Base-by-base conservation (phyloP, 116 monocot species). In the Dioscorea cayenensis region DNA sequence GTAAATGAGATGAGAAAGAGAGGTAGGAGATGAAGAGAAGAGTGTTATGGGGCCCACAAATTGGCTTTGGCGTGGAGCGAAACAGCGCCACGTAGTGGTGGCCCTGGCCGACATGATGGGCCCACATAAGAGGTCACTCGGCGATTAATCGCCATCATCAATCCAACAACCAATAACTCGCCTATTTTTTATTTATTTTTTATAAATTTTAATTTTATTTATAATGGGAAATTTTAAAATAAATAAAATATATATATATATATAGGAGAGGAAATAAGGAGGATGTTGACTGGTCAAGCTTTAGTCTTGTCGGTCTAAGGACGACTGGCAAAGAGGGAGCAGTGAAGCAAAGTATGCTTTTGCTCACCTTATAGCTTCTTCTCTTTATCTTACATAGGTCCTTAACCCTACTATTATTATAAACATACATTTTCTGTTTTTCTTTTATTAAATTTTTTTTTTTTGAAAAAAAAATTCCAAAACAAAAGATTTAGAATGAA, bases 71-170 rank as follows among this genome's bases (percentile, higher is more conserved):
- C 32, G 32, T 65, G 65, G 62, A 62, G 62, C 62, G 62, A 21
- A 62, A 62, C 62, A 62, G 25, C 27, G 62, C 11, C 62, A 43
- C 43, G 43, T 43, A 43, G 25, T 27, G 23, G 18, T 5, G 62
- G 62, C 62, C 62, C 62, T 27, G 25, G 19, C 62, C 55, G 55
- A 55, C 55, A 55, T 2, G 55, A 5, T 16, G 55, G 55, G 10
- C n/a, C 55, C 19, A n/a, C 16, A 5, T 16, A 6, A 3, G 13
- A 11, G 5, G 14, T 55, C 55, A 11, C 16, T n/a, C 19, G 55
- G 32, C 65, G 65, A 65, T 65, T 65, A 65, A 65, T 65, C 65
- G 65, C 32, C 32, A 35, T 28, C 65, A 65, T 35, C 65, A 28
- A 27, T 17, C 35, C 2, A 11, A 29, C 32, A 20, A 27, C 25